phyloP scores from a whole-genome alignment of 2,329 filamentous ascomycete species.

The Ilyonectria sp. region DNA sequence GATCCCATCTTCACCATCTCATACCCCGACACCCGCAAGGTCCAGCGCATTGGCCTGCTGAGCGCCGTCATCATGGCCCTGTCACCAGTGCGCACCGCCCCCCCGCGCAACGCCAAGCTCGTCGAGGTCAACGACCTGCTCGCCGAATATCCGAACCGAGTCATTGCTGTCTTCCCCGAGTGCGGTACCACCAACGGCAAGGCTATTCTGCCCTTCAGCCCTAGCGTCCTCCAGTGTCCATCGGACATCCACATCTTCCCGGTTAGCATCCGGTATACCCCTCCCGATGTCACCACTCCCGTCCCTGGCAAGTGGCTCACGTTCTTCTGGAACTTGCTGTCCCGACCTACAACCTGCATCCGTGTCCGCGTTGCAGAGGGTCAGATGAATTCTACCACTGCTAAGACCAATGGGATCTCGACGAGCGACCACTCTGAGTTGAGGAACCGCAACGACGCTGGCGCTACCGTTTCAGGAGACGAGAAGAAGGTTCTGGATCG shows the following conservation, averaged over 20 bases:
- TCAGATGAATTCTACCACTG: constrained; percentile 67
- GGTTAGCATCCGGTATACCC: constrained; percentile 89
- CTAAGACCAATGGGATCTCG: constrained; percentile 54
- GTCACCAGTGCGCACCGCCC: constrained; percentile 66
- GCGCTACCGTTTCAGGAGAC: constrained; percentile 60
- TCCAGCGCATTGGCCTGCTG: constrained; percentile 83
- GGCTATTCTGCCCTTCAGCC: constrained; percentile 88
- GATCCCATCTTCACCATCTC: constrained; percentile 93
- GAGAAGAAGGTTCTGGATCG: constrained; percentile 83
- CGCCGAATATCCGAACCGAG: constrained; percentile 77
- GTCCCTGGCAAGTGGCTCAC: constrained; percentile 79
- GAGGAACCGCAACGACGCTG: constrained; percentile 46
- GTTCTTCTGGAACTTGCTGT: constrained; percentile 91
- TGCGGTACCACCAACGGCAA: constrained; percentile 95
- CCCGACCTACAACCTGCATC: constrained; percentile 89
- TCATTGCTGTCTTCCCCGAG: constrained; percentile 92
- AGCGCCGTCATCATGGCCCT: constrained; percentile 83
- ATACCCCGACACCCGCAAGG: constrained; percentile 81
- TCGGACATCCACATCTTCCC: constrained; percentile 86
- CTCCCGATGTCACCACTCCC: constrained; percentile 91
- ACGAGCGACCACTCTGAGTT: constrained; percentile 48
- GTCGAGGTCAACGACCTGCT: constrained; percentile 76
- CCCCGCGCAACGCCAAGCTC: constrained; percentile 64
- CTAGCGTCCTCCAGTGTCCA: constrained; percentile 79
- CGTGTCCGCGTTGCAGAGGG: constrained; percentile 90